phyloP scores from a whole-genome alignment of 768 basidiomycete species.

The Fistulinella prunicolor region DNA sequence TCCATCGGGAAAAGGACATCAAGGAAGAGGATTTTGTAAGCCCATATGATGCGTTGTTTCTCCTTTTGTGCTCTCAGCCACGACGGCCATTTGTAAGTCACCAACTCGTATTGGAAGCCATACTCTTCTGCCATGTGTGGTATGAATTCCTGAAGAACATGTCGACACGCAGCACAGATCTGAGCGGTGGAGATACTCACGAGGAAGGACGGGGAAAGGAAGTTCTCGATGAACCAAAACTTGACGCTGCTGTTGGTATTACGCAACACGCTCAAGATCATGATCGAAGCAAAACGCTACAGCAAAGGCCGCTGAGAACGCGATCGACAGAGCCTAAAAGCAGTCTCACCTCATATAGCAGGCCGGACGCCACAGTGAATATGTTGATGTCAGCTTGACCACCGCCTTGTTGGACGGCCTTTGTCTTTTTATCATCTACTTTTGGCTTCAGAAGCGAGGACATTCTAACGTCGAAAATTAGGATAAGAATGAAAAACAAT shows the following conservation, averaged over 20 bases:
- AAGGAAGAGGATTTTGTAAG: constrained; percentile 98
- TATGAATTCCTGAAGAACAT: constrained; percentile 73
- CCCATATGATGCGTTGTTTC: constrained; percentile 99
- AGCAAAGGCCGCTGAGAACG: constrained; percentile 1
- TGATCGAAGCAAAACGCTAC: constrained; percentile 95
- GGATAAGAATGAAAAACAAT: neutral
- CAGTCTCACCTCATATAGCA: constrained; percentile 84
- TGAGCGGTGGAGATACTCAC: constrained; percentile 41
- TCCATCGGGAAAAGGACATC: constrained; percentile 99
- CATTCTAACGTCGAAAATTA: constrained; percentile 33
- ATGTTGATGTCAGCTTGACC: constrained; percentile 93
- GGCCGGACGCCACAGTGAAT: constrained; percentile 96
- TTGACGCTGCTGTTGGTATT: constrained; percentile 96
- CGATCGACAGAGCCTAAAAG: neutral
- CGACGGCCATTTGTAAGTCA: constrained; percentile 99
- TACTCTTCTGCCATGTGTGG: constrained; percentile 91
- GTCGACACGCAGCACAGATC: neutral
- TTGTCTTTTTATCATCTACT: constrained; percentile 19
- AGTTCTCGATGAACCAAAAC: constrained; percentile 99
- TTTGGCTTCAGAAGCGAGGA: constrained; percentile 42
- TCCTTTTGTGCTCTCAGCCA: constrained; percentile 97
- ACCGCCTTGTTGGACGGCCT: constrained; percentile 19
- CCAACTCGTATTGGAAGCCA: constrained; percentile 92
- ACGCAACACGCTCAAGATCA: constrained; percentile 93
- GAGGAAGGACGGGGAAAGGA: constrained; percentile 95